Conservation (phyloP, 2,329 filamentous ascomycete genomes). For the Thielaviopsis euricoi region DNA sequence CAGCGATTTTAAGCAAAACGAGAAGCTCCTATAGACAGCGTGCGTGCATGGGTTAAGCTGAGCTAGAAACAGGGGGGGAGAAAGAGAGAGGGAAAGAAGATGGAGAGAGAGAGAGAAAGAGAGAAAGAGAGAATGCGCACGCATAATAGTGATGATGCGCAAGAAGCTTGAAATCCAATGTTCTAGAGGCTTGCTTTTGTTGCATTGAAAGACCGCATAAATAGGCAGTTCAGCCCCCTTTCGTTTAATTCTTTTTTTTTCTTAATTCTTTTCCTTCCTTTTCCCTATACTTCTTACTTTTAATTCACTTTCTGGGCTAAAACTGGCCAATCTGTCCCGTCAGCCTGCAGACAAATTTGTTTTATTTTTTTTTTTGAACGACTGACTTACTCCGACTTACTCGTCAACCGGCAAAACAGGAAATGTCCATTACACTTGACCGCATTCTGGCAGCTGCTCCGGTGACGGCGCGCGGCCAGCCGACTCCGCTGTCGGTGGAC, state of each 20-base stretch:
- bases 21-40: neutral
- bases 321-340: neutral
- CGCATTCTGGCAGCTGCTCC: slow-evolving; percentile 76
- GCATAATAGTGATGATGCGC: neutral
- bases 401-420: neutral
- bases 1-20: neutral
- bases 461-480: slow-evolving; percentile 66
- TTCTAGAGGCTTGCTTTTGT: neutral
- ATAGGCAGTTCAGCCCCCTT: neutral
- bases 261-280: neutral
- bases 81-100: neutral
- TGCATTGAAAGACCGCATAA: neutral
- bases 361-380: neutral
- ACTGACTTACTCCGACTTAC: no score
- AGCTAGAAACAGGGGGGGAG: neutral
- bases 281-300: neutral
- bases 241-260: neutral
- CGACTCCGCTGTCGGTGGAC: slow-evolving; percentile 78
- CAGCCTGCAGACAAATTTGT: no score
- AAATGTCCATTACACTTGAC: slow-evolving; percentile 39
- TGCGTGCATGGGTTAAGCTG: neutral
- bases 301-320: neutral
- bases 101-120: neutral
- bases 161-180: neutral
- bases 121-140: no score